Evolutionary conservation across 2,329 filamentous ascomycete genomes (phyloP).

Genomic region (Cytospora chrysosperma): DNA sequence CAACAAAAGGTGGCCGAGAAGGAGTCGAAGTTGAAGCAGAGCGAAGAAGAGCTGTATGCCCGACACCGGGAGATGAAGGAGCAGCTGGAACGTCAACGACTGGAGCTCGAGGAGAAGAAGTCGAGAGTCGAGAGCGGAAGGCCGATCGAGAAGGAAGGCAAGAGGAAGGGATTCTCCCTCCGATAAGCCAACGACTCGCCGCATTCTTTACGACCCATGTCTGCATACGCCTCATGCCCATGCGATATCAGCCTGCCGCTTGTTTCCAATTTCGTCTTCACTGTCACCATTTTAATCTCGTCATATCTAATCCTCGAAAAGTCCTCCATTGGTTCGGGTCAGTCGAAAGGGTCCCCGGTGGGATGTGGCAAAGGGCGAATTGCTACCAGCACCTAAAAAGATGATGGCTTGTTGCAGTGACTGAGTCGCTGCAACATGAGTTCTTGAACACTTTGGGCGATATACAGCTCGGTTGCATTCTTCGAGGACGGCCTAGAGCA

Average conservation of each 20-base stretch:
- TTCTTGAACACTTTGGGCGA: slow-evolving; percentile 12
- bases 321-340: slow-evolving; percentile 12
- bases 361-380: slow-evolving; percentile 21
- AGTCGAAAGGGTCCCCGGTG: slow-evolving; percentile 26
- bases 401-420: slow-evolving; percentile 9
- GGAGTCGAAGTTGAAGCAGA: slow-evolving; percentile 99
- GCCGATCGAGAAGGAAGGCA: slow-evolving; percentile 95
- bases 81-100: slow-evolving; percentile 90
- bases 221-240: slow-evolving; percentile 59
- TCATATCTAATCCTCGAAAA: slow-evolving; percentile 41
- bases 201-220: slow-evolving; percentile 47
- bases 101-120: slow-evolving; percentile 99
- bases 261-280: slow-evolving; percentile 45
- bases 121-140: slow-evolving; percentile 88
- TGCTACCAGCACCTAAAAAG: slow-evolving; percentile 4
- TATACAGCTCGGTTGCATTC: slow-evolving; percentile 16
- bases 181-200: slow-evolving; percentile 59
- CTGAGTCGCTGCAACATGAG: background rate
- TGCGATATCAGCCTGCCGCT: slow-evolving; percentile 59
- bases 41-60: slow-evolving; percentile 97
- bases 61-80: slow-evolving; percentile 99
- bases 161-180: slow-evolving; percentile 99
- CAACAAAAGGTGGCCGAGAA: slow-evolving; percentile 99
- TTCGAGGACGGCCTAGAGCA: slow-evolving; percentile 19
- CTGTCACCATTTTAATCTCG: slow-evolving; percentile 45